Percentiles rank a stretch among this genome's conserved stretches.
These are phyloP conservation scores for Mycena floridula DNA, from an alignment of 768 basidiomycete species.

Conservation along the genomic window DNA sequence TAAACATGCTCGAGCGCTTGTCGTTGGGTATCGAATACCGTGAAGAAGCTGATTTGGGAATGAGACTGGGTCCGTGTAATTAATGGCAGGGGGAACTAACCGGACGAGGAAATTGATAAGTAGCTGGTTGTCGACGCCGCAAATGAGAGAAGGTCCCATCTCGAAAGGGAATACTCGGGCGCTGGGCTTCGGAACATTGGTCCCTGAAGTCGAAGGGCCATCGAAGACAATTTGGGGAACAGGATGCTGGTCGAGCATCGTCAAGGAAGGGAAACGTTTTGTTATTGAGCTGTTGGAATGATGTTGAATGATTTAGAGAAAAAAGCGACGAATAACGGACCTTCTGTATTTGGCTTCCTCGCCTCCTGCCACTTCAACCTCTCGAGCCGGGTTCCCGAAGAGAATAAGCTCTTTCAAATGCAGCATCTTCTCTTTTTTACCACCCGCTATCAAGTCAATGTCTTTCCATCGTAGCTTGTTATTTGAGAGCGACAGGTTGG, in stretches of 20 bases:
- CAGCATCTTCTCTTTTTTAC: constrained; percentile 49
- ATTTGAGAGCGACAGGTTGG: constrained; percentile 74
- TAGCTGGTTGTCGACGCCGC: constrained; percentile 62
- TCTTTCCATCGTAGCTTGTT: constrained; percentile 75
- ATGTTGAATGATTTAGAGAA: neutral
- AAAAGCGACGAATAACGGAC: constrained; percentile 32
- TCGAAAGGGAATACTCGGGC: constrained; percentile 74
- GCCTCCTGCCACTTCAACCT: constrained; percentile 49
- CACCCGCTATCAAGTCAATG: constrained; percentile 54
- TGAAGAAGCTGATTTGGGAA: constrained; percentile 61
- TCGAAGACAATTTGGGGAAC: constrained; percentile 80
- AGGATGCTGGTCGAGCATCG: constrained; percentile 79
- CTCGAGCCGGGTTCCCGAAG: constrained; percentile 70
- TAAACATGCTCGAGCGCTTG: constrained; percentile 65
- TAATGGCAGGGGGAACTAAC: constrained; percentile 32
- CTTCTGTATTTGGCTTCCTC: constrained; percentile 61
- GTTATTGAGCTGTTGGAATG: neutral
- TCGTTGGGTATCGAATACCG: constrained; percentile 75
- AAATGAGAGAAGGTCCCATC: constrained; percentile 69
- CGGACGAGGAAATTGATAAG: constrained; percentile 76
- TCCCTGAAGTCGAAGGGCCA: constrained; percentile 36
- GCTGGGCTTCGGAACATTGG: constrained; percentile 35
- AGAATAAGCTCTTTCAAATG: constrained; percentile 70
- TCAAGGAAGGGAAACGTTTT: constrained; percentile 67
- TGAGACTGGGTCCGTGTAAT: constrained; percentile 7